Conservation (phyloP, 306 rosid species). For the Vigna trinervia region DNA sequence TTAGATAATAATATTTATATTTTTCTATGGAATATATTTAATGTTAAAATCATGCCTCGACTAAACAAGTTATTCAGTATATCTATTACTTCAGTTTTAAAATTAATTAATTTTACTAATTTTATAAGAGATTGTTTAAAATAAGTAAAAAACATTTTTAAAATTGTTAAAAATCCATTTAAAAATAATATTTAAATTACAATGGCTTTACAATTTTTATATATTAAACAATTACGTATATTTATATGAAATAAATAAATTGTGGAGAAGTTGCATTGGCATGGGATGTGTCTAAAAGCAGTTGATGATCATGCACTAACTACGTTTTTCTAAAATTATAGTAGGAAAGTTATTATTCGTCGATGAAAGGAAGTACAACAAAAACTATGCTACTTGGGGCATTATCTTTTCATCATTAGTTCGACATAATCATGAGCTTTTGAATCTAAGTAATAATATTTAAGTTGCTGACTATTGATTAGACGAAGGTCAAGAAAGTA, state of each 20-base stretch:
- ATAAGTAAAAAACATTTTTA: neutral
- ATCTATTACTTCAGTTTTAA: neutral
- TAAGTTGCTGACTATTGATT: neutral
- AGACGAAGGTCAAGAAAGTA: neutral
- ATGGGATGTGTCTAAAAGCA: neutral
- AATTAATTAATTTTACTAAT: neutral
- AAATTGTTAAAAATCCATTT: neutral
- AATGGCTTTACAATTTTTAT: neutral
- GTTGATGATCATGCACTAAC: neutral
- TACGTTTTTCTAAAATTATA: neutral
- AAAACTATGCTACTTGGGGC: slow-evolving; percentile 1
- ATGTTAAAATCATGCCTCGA: no score
- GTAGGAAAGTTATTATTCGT: neutral
- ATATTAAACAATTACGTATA: neutral
- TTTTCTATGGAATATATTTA: no score
- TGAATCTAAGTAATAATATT: neutral
- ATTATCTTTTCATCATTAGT: neutral
- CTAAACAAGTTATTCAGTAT: no score
- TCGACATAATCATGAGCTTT: neutral
- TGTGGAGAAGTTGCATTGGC: neutral
- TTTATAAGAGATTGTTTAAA: neutral
- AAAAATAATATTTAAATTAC: neutral
- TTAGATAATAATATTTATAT: no score
- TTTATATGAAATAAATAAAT: neutral
- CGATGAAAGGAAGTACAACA: neutral